phyloP scores from a whole-genome alignment of 2,329 filamentous ascomycete species.

The Didymella arachidicola region DNA sequence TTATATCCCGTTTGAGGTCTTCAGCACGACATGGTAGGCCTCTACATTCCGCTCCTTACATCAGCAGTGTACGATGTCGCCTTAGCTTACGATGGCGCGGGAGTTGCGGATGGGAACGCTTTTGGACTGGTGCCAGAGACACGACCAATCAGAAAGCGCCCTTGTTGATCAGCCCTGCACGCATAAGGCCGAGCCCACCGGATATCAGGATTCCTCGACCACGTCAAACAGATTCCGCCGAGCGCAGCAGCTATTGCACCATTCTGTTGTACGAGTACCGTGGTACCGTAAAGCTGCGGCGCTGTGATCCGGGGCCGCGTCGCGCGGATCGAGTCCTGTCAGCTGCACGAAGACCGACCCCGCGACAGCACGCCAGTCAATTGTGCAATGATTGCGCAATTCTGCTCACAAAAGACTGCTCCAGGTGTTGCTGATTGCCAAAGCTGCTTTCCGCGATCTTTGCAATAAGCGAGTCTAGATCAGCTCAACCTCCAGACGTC shows the following conservation, averaged over 20 bases:
- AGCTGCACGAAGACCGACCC: neutral
- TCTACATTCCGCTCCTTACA: slow-evolving; percentile 16
- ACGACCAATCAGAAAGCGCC: slow-evolving; percentile 3
- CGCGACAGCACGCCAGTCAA: neutral
- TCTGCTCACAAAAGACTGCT: neutral
- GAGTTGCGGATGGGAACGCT: neutral
- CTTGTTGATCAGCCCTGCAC: neutral
- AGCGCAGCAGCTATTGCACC: slow-evolving; percentile 14
- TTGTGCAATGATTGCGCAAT: slow-evolving; percentile 2
- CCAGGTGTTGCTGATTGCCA: neutral
- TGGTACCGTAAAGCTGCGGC: neutral
- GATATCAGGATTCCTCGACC: neutral
- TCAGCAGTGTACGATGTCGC: slow-evolving; percentile 7
- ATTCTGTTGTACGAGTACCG: neutral
- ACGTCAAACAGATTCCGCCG: slow-evolving; percentile 2
- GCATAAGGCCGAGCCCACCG: neutral
- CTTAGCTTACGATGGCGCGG: slow-evolving; percentile 1
- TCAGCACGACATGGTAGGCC: slow-evolving; percentile 6
- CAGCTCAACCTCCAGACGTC: no score
- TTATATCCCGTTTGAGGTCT: slow-evolving; percentile 1
- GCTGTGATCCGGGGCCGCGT: slow-evolving; percentile 1
- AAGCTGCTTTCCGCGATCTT: neutral
- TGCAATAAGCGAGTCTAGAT: neutral
- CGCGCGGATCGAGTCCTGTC: neutral
- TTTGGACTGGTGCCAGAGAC: neutral